These are phyloP conservation scores for Annulohypoxylon truncatum DNA, from an alignment of 2,329 filamentous ascomycete genomes.

Conservation along the genomic window DNA sequence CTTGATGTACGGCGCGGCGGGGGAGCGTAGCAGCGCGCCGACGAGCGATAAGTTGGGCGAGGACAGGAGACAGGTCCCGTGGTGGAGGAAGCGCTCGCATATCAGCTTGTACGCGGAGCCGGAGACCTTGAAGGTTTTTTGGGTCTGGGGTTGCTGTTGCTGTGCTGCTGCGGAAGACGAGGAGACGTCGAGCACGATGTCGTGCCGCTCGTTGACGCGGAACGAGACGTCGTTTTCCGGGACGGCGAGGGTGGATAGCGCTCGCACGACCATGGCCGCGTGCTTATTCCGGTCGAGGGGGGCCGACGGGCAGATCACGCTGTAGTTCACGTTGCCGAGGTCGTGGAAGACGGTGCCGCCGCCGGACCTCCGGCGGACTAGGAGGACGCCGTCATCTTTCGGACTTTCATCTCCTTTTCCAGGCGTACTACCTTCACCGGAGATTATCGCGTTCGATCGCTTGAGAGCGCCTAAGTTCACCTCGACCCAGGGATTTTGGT, in stretches of 20 bases:
- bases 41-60: slow-evolving; percentile 80
- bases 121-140: slow-evolving; percentile 79
- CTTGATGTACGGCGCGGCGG: slow-evolving; percentile 79
- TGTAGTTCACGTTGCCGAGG: slow-evolving; percentile 92
- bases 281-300: slow-evolving; percentile 87
- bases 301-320: slow-evolving; percentile 83
- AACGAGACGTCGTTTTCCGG: slow-evolving; percentile 60
- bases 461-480: slow-evolving; percentile 75
- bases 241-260: slow-evolving; percentile 71
- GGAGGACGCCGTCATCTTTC: slow-evolving; percentile 53
- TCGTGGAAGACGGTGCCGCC: slow-evolving; percentile 97
- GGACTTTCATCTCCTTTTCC: slow-evolving; percentile 27
- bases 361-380: slow-evolving; percentile 87
- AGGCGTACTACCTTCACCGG: slow-evolving; percentile 34
- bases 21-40: slow-evolving; percentile 78
- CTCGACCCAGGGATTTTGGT: slow-evolving; percentile 98
- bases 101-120: slow-evolving; percentile 97
- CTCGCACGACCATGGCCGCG: slow-evolving; percentile 92
- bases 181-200: slow-evolving; percentile 73
- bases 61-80: slow-evolving; percentile 87
- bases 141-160: slow-evolving; percentile 23
- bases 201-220: slow-evolving; percentile 87
- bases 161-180: neutral
- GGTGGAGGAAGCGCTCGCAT: slow-evolving; percentile 75
- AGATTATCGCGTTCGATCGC: slow-evolving; percentile 26